Conservation (phyloP, 2,329 filamentous ascomycete genomes). For the Cephalotrichum gorgonifer region DNA sequence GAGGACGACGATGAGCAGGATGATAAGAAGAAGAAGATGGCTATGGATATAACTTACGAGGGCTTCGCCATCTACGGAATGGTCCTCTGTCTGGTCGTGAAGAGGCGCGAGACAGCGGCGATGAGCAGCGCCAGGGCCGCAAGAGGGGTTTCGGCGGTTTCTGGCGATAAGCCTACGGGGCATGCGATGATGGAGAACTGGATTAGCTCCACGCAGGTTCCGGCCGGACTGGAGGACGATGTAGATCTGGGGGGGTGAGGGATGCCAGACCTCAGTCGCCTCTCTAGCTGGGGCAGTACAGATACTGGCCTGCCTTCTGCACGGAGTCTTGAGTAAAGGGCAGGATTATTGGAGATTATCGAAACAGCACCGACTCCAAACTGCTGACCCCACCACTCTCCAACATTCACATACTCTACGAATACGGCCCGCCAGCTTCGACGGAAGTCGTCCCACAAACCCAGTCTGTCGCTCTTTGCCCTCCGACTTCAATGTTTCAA, state of each 20-base stretch:
- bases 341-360: no score
- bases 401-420: background rate
- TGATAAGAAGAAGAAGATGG: conserved; percentile 85
- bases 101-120: conserved; percentile 49
- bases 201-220: conserved; percentile 69
- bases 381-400: no score
- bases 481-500: background rate
- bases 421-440: no score
- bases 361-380: no score
- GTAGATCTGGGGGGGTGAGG: background rate
- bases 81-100: conserved; percentile 82
- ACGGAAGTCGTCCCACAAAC: background rate
- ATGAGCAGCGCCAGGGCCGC: conserved; percentile 16
- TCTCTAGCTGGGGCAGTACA: background rate
- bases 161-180: conserved; percentile 19
- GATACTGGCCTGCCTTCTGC: no score
- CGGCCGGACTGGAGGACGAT: conserved; percentile 17
- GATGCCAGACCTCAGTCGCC: background rate
- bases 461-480: no score
- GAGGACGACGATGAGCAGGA: conserved; percentile 43
- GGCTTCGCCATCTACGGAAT: conserved; percentile 94
- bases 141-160: conserved; percentile 2
- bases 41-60: conserved; percentile 79
- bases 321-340: no score
- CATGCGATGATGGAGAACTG: conserved; percentile 76